Conservation (phyloP, 2,329 filamentous ascomycete genomes). For the Apiospora malaysiana region DNA sequence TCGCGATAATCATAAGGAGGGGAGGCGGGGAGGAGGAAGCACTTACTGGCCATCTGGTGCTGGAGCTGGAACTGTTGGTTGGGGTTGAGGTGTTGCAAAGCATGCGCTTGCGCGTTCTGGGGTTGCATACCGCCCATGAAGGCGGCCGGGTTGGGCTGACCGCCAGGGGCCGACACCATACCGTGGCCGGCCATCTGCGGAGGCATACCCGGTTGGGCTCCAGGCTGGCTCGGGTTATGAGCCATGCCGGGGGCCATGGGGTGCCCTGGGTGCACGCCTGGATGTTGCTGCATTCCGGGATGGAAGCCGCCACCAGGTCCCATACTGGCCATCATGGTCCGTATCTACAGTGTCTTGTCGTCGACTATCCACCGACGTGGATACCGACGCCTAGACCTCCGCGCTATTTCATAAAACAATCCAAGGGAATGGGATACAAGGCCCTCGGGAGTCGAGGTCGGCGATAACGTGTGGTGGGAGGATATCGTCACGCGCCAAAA, state of each 20-base stretch:
- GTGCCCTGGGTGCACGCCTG: slow-evolving; percentile 69
- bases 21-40: neutral
- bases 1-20: neutral
- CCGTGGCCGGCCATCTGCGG: slow-evolving; percentile 69
- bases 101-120: slow-evolving; percentile 68
- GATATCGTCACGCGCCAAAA: slow-evolving; percentile 3
- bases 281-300: slow-evolving; percentile 74
- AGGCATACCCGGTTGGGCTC: slow-evolving; percentile 68
- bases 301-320: slow-evolving; percentile 67
- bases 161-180: slow-evolving; percentile 76
- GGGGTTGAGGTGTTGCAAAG: slow-evolving; percentile 74
- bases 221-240: slow-evolving; percentile 73
- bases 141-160: slow-evolving; percentile 73
- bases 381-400: slow-evolving; percentile 57
- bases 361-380: slow-evolving; percentile 64
- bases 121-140: slow-evolving; percentile 83
- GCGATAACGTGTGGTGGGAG: slow-evolving; percentile 6
- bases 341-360: slow-evolving; percentile 29
- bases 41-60: slow-evolving; percentile 44
- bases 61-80: slow-evolving; percentile 52
- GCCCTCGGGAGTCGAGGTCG: slow-evolving; percentile 26
- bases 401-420: slow-evolving; percentile 53
- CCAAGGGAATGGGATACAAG: neutral
- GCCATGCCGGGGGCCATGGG: slow-evolving; percentile 67
- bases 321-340: slow-evolving; percentile 74